A percentile compares a stretch with the other conserved stretches of the same genome.
These are phyloP conservation scores for Candida glucosophila DNA, from an alignment of 1,139 yeast genomes.

Conservation along the genomic window DNA sequence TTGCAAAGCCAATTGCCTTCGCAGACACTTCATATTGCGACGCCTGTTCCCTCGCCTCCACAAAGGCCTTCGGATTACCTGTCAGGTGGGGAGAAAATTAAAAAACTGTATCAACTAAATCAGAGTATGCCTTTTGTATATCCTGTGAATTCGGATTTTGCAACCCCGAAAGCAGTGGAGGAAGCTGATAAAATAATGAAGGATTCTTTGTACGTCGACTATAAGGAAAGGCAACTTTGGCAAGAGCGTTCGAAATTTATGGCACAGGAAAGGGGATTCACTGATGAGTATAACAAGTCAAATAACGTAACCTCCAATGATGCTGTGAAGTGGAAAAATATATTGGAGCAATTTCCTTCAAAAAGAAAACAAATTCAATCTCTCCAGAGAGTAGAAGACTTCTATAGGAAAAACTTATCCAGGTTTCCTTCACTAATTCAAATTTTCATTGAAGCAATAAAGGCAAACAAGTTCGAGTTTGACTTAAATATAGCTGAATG, in stretches of 20 bases:
- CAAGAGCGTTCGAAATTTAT: conserved; percentile 61
- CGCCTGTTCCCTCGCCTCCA: conserved; percentile 86
- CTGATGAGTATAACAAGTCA: conserved; percentile 16
- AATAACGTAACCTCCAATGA: conserved; percentile 13
- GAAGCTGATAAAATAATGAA: conserved; percentile 65
- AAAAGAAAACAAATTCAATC: conserved; percentile 29
- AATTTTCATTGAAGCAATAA: conserved; percentile 56
- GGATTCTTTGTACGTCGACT: conserved; percentile 55
- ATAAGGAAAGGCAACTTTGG: conserved; percentile 64
- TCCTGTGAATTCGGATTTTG: conserved; percentile 34
- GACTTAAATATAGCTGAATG: conserved; percentile 29
- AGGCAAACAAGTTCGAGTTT: conserved; percentile 34
- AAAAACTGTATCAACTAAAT: conserved; percentile 71
- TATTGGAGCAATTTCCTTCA: conserved; percentile 19
- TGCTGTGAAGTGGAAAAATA: conserved; percentile 10
- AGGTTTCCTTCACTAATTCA: conserved; percentile 54
- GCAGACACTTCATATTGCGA: conserved; percentile 69
- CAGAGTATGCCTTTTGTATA: conserved; percentile 74
- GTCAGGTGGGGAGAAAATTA: conserved; percentile 55
- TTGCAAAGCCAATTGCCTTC: conserved; percentile 49
- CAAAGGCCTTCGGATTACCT: conserved; percentile 50
- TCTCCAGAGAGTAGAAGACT: conserved; percentile 49
- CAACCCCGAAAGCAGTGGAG: conserved; percentile 63
- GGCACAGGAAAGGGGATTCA: conserved; percentile 69
- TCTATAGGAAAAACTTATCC: conserved; percentile 46